Evolutionary conservation across 179 eudicot genomes (phyloP), one percentile per base, ranked within the genome.

Genomic region (Kewa caespitosa): DNA sequence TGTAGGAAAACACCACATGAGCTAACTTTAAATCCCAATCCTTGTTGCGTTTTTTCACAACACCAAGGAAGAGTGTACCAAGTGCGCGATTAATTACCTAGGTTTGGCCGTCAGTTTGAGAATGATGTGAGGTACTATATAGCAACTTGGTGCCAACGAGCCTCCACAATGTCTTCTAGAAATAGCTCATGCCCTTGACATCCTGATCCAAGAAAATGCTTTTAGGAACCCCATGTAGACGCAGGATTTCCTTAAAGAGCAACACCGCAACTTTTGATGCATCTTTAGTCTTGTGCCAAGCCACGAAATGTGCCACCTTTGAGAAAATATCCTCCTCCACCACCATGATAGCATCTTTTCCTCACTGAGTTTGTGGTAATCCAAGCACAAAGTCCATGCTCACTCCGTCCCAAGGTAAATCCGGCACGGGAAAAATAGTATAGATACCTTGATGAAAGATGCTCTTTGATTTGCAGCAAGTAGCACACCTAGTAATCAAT

Each of bases 1-100:
- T 54, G 15, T 54, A 54, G 0, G 28, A 27, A n/a, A 69, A 69
- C 22, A 41, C 72, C 25, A 15, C 54, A 13, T 69, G 54, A 18
- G 72, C 20, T 22, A 69, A 12, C 36, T 39, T 39, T 5, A 30
- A 13, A 43, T 69, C 72, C 57, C 57, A 69, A n/a, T 67, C 72
- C 37, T 69, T 38, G 4, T 25, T 5, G 15, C 28, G 7, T 37
- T 69, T 69, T 2, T 27, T 42, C 20, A 69, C 37, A 1, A 69
- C 13, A 14, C 33, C 46, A 10, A 36, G 25, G 12, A 12, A n/a
- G 2, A 69, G 27, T 2, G 54, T 69, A 3, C 12, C 20, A 11
- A 71, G 34, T 14, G 42, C 55, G 18, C 32, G 7, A n/a, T 71
- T 55, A 20, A 32, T 37, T 9, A 71, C 63, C 18, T 71, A 15